Evolutionary conservation across 2,329 filamentous ascomycete genomes (phyloP).

Genomic region (Fusarium buxicola): DNA sequence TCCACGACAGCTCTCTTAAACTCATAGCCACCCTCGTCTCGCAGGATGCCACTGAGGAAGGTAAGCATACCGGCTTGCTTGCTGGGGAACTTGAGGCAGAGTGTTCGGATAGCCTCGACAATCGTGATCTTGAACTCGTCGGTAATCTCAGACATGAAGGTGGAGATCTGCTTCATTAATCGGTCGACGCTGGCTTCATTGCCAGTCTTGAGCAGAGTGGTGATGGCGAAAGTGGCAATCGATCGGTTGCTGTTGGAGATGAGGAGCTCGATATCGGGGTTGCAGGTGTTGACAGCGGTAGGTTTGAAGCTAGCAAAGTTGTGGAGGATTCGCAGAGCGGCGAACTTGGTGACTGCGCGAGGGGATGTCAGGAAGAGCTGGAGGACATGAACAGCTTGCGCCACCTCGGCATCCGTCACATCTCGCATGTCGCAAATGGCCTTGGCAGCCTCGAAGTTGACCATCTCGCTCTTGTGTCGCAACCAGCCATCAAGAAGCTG

Average conservation of each 20-base stretch:
- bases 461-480: slow-evolving; percentile 98
- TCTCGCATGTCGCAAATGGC: slow-evolving; percentile 96
- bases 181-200: slow-evolving; percentile 98
- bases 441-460: slow-evolving; percentile 99
- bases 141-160: slow-evolving; percentile 98
- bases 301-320: slow-evolving; percentile 98
- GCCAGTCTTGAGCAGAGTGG: slow-evolving; percentile 96
- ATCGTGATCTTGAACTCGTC: slow-evolving; percentile 99
- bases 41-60: slow-evolving; percentile 95
- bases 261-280: slow-evolving; percentile 95
- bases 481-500: slow-evolving; percentile 95
- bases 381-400: slow-evolving; percentile 92
- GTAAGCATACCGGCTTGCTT: slow-evolving; percentile 98
- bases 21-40: slow-evolving; percentile 97
- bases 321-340: slow-evolving; percentile 94
- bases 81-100: slow-evolving; percentile 97
- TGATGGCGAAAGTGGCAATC: slow-evolving; percentile 98
- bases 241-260: slow-evolving; percentile 98
- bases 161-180: slow-evolving; percentile 97
- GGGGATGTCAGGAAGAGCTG: slow-evolving; percentile 98
- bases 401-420: slow-evolving; percentile 89
- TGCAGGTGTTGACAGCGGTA: slow-evolving; percentile 89
- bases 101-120: slow-evolving; percentile 94
- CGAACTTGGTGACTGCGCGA: slow-evolving; percentile 95
- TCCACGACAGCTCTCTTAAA: slow-evolving; percentile 98